Evolutionary conservation across 2,329 filamentous ascomycete genomes (phyloP).

Genomic region (Fusarium sp.): DNA sequence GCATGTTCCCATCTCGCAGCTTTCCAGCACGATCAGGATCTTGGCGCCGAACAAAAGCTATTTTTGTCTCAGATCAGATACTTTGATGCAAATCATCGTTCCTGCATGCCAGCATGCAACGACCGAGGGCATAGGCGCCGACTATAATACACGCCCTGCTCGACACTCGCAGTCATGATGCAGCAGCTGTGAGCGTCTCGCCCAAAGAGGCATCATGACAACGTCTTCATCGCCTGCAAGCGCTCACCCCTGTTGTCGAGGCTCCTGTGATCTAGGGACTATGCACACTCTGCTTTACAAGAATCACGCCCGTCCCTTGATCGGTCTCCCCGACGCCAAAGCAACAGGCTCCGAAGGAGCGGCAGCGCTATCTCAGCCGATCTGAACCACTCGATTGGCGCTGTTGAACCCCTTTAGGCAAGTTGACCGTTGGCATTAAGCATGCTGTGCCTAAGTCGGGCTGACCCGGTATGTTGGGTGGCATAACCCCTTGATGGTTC

Average conservation of each 20-base stretch:
- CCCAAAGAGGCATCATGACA: slow-evolving; percentile 3
- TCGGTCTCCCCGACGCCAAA: slow-evolving; percentile 28
- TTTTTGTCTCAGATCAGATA: slow-evolving; percentile 31
- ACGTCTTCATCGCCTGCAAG: slow-evolving; percentile 23
- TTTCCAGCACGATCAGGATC: slow-evolving; percentile 33
- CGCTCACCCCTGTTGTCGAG: slow-evolving; percentile 14
- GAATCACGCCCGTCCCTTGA: slow-evolving; percentile 22
- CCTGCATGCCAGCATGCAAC: slow-evolving; percentile 13
- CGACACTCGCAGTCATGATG: slow-evolving; percentile 20
- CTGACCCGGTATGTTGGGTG: slow-evolving; percentile 18
- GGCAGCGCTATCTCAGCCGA: slow-evolving; percentile 32
- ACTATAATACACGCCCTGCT: slow-evolving; percentile 18
- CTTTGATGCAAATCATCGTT: slow-evolving; percentile 24
- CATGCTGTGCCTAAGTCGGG: slow-evolving; percentile 17
- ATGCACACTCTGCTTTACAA: slow-evolving; percentile 25
- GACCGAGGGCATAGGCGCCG: slow-evolving; percentile 25
- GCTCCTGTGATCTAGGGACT: slow-evolving; percentile 29
- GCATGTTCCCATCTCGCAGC: slow-evolving; percentile 23
- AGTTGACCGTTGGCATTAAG: slow-evolving; percentile 18
- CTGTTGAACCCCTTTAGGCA: slow-evolving; percentile 30
- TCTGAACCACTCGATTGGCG: slow-evolving; percentile 35
- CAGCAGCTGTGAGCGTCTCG: slow-evolving; percentile 37
- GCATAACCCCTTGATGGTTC: slow-evolving; percentile 21
- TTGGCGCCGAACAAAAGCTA: slow-evolving; percentile 25
- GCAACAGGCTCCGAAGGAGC: slow-evolving; percentile 21